Evolutionary conservation across 1,284 basidiomycete species (phyloP).

Genomic region (Laetiporus sulphureus): DNA sequence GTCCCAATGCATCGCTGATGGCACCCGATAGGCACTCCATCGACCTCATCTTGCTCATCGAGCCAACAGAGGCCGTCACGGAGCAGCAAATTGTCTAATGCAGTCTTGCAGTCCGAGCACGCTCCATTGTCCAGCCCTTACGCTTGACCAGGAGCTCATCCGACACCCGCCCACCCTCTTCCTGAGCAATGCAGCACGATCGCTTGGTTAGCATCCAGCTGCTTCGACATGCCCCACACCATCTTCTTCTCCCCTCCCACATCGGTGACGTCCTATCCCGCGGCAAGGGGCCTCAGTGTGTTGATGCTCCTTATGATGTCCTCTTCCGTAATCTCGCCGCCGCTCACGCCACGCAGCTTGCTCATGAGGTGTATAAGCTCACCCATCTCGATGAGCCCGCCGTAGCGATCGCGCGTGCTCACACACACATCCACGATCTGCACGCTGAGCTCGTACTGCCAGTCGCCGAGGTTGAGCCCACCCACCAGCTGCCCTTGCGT

Average conservation of each 20-base stretch:
- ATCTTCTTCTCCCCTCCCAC: constrained; percentile 59
- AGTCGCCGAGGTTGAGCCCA: constrained; percentile 84
- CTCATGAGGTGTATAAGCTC: constrained; percentile 80
- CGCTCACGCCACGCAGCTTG: constrained; percentile 63
- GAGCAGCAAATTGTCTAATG: constrained; percentile 85
- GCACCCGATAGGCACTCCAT: constrained; percentile 74
- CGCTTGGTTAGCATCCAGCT: constrained; percentile 79
- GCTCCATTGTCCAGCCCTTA: constrained; percentile 74
- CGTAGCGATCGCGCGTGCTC: constrained; percentile 81
- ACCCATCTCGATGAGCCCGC: constrained; percentile 85
- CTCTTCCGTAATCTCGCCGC: constrained; percentile 67
- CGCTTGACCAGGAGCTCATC: constrained; percentile 49
- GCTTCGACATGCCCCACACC: constrained; percentile 68
- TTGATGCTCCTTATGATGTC: constrained; percentile 86
- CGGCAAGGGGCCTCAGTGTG: constrained; percentile 80
- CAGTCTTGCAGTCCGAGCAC: constrained; percentile 72
- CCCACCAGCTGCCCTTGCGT: constrained; percentile 84
- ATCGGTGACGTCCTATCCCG: constrained; percentile 83
- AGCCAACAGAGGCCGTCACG: constrained; percentile 93
- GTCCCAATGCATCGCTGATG: constrained; percentile 77
- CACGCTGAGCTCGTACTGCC: constrained; percentile 93
- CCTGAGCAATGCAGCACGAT: constrained; percentile 68
- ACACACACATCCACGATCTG: constrained; percentile 98
- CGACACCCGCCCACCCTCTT: constrained; percentile 57
- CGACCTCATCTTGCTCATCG: constrained; percentile 74